Evolutionary conservation across 225 moss, liverwort and hornwort genomes (phyloP).

Genomic region (Rhytidiadelphus loreus): DNA sequence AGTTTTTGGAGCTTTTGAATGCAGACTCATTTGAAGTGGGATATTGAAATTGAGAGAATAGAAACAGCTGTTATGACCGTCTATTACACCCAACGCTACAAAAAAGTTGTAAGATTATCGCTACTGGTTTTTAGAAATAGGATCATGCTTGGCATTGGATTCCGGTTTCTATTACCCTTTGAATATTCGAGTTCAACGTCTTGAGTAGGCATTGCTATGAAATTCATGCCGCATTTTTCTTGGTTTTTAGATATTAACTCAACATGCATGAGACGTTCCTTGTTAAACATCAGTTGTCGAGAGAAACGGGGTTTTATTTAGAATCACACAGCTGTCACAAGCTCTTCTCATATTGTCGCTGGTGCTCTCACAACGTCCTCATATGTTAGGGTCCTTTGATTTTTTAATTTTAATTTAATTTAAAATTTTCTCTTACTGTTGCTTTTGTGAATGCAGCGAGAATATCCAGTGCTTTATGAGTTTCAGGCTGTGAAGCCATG

Average conservation of each 20-base stretch:
- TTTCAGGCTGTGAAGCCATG: conserved; percentile 71
- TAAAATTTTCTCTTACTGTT: neutral
- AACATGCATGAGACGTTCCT: neutral
- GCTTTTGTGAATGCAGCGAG: conserved; percentile 41
- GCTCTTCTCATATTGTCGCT: neutral
- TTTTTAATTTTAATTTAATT: neutral
- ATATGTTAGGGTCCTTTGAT: neutral
- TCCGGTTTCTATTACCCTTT: neutral
- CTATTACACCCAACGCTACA: conserved; percentile 63
- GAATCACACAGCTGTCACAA: neutral
- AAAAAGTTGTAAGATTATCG: conserved; percentile 67
- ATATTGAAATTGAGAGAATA: conserved; percentile 72
- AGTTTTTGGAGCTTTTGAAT: neutral
- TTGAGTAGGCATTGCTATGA: neutral
- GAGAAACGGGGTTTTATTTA: neutral
- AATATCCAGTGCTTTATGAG: conserved; percentile 83
- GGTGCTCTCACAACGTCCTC: neutral
- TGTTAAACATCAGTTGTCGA: neutral
- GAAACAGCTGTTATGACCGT: conserved; percentile 66
- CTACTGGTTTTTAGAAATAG: neutral
- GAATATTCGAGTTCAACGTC: neutral
- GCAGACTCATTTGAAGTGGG: conserved; percentile 67
- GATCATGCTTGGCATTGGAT: neutral
- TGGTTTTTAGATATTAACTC: neutral
- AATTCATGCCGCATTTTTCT: neutral